Conservation (phyloP, 139 green algal genomes). For the Micromonas commoda region DNA sequence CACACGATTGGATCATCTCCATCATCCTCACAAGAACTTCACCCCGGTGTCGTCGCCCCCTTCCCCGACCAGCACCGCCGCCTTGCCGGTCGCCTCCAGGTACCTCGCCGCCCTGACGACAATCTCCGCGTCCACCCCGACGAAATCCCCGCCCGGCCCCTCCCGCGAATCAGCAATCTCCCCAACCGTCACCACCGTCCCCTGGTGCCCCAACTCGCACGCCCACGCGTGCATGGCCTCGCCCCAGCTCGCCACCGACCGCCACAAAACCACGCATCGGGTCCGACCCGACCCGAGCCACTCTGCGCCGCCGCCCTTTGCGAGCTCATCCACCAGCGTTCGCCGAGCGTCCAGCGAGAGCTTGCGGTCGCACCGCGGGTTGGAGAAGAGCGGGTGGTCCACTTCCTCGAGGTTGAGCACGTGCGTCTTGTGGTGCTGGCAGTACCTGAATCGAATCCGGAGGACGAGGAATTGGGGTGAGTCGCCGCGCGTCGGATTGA, state of each 20-base stretch:
- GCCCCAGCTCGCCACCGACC: background rate
- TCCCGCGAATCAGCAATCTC: background rate
- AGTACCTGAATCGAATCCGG: background rate
- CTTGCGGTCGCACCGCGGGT: background rate
- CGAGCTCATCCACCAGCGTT: background rate
- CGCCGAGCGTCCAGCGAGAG: background rate
- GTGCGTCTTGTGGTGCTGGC: background rate
- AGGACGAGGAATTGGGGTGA: background rate
- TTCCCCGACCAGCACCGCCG: background rate
- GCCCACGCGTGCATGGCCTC: background rate
- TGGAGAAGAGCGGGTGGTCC: background rate
- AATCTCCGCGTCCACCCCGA: background rate
- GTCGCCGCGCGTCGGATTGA: too few species aligned
- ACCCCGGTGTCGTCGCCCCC: conserved; percentile 3
- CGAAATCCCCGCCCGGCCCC: background rate
- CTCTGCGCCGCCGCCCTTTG: too few species aligned
- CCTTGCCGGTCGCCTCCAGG: background rate
- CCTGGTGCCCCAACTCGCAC: background rate
- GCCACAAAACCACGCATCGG: background rate
- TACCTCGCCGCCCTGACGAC: background rate
- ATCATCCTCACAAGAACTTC: background rate
- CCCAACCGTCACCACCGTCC: background rate
- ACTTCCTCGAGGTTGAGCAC: background rate
- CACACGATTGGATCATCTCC: background rate
- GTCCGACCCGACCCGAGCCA: too few species aligned